Conservation (phyloP, 208 protist genomes). For the Trypanosoma avium region DNA sequence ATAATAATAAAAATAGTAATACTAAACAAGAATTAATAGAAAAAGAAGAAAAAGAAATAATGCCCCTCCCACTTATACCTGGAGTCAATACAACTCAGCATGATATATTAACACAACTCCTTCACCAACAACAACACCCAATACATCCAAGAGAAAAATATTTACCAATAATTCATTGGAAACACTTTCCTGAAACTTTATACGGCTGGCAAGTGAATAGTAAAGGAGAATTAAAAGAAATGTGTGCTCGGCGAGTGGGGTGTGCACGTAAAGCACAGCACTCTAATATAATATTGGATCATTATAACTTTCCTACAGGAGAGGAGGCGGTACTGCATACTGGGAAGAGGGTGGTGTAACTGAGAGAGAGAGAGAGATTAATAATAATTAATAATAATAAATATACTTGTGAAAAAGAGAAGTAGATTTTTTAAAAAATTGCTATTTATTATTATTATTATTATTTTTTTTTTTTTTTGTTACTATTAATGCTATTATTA, state of each 20-base stretch:
- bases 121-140: background rate
- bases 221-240: conserved; percentile 16
- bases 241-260: background rate
- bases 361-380: no score
- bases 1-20: background rate
- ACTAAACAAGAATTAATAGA: background rate
- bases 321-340: conserved; percentile 23
- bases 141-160: conserved; percentile 4
- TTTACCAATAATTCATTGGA: conserved; percentile 25
- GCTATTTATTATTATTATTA: conserved; percentile 5
- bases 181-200: conserved; percentile 20
- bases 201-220: conserved; percentile 10
- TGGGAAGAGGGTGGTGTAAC: conserved; percentile 42
- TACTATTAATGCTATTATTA: conserved; percentile 3
- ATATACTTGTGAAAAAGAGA: no score
- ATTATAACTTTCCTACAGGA: conserved; percentile 30
- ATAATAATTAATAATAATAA: no score
- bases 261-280: conserved; percentile 9
- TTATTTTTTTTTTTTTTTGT: background rate
- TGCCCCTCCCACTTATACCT: background rate
- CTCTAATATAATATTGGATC: conserved; percentile 34
- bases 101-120: conserved; percentile 11
- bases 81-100: background rate
- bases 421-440: conserved; percentile 16
- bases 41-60: background rate